A percentile compares a stretch with the other conserved stretches of the same genome.
These are phyloP conservation scores for Neurospora sp. DNA, from an alignment of 495 filamentous ascomycete genomes.

Conservation along the genomic window DNA sequence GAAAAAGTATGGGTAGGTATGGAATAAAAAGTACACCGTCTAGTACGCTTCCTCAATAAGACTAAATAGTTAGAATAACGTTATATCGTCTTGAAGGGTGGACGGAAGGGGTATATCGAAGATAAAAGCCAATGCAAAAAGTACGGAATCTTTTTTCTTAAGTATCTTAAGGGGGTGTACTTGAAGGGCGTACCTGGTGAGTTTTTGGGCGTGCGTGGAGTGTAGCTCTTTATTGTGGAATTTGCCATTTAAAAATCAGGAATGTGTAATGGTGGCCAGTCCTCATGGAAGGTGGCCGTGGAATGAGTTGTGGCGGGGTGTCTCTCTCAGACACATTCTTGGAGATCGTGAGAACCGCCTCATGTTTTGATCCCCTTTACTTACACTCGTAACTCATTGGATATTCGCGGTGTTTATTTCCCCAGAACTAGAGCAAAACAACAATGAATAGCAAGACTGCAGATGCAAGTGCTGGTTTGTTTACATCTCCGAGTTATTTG, in stretches of 20 bases:
- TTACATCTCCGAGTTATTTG: background rate
- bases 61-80: no score
- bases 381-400: background rate
- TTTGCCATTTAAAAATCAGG: background rate
- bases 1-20: no score
- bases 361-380: background rate
- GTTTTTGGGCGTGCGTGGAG: no score
- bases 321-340: background rate
- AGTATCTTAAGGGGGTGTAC: no score
- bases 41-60: no score
- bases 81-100: no score
- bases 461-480: background rate
- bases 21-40: no score
- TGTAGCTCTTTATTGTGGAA: background rate
- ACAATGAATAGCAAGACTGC: no score
- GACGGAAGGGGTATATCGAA: no score
- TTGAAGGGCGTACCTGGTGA: no score
- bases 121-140: no score
- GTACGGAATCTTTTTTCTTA: no score
- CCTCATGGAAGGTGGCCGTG: background rate
- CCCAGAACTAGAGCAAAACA: background rate
- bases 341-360: background rate
- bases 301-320: background rate
- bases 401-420: background rate
- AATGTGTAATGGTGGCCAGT: background rate